A percentile compares a stretch with the other conserved stretches of the same genome.
These are phyloP conservation scores for Lachancea waltii DNA, from an alignment of 805 yeast genomes.

Conservation along the genomic window DNA sequence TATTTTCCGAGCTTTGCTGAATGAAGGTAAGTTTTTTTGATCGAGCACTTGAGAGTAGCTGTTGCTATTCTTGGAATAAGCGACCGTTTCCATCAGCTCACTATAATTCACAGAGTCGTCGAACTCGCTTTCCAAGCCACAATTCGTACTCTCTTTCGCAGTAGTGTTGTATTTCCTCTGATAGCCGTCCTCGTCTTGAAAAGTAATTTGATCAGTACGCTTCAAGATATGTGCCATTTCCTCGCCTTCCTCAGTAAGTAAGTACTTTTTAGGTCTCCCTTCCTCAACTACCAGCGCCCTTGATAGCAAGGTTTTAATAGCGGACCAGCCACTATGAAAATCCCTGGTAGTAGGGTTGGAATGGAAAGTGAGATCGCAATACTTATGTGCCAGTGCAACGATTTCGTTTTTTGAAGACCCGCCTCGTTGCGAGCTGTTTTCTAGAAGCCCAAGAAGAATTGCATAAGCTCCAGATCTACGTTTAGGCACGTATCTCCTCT, in stretches of 20 bases:
- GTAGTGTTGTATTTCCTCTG: conserved; percentile 4
- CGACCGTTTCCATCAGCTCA: conserved; percentile 4
- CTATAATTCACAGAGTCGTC: conserved; percentile 7
- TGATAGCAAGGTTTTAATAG: conserved; percentile 54
- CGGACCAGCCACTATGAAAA: conserved; percentile 69
- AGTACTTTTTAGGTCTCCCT: conserved; percentile 57
- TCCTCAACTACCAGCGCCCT: conserved; percentile 48
- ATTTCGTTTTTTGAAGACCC: conserved; percentile 65
- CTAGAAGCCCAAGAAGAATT: conserved; percentile 53
- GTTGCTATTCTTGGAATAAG: neutral
- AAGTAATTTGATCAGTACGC: conserved; percentile 37
- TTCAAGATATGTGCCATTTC: conserved; percentile 54
- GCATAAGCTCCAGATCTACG: conserved; percentile 83
- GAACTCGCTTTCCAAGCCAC: neutral
- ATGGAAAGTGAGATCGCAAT: conserved; percentile 51
- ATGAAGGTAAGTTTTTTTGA: neutral
- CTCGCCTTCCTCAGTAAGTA: conserved; percentile 63
- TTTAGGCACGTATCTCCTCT: conserved; percentile 56
- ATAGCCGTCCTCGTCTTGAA: conserved; percentile 18
- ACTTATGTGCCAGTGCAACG: conserved; percentile 45
- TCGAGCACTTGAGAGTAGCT: no score
- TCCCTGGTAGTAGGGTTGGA: conserved; percentile 55
- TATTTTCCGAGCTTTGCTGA: neutral
- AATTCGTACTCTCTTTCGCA: conserved; percentile 2
- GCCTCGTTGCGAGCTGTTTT: conserved; percentile 39